Base-by-base conservation (phyloP, 768 basidiomycete species). In the Leucocoprinus birnbaumii region DNA sequence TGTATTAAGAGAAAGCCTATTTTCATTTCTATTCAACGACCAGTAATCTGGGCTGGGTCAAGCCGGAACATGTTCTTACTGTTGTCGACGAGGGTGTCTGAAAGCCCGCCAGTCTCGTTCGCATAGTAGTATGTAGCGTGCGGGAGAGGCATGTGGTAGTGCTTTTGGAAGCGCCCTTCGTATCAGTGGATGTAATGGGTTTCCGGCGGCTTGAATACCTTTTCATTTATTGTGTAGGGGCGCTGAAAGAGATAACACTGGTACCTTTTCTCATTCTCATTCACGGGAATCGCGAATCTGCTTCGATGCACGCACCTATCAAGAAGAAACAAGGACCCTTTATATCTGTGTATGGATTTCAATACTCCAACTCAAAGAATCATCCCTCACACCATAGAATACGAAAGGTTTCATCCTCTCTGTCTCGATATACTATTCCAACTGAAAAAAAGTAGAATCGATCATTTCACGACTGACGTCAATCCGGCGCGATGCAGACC, bases 241-340 rank as follows among this genome's bases (percentile, higher is more conserved):
- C 60, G 56, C 19, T 46, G 59, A 49, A 61, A 48, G 21, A 58
- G 35, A 18, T 57, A 53, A 25, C 58, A 57, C 37, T 57, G 59
- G 9, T 38, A 31, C 11, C 61, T 62, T 37, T 10, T 19, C 16
- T 16, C 26, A 21, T 16, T 18, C 14, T 26, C 7, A 24, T 24
- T 8, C 14, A 31, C 18, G 3, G 6, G 7, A 22, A 4, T 21
- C 24, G 21, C 19, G 16, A 7, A 2, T 21, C 21, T 14, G 22
- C 11, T 13, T 14, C 6, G 16, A n/a, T 35, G 7, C 10, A 31
- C 55, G 19, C 37, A 58, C 60, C 58, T 50, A 47, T 63, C 60
- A 14, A 59, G 41, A 8, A 53, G 53, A 48, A 61, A 63, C 8
- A 63, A 41, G 19, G 46, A 58, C 62, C 60, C 60, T 61, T 14